A percentile compares a stretch with the other conserved stretches of the same genome.
Conservation (phyloP, 345 rosid genomes). For the Brassica incana region DNA sequence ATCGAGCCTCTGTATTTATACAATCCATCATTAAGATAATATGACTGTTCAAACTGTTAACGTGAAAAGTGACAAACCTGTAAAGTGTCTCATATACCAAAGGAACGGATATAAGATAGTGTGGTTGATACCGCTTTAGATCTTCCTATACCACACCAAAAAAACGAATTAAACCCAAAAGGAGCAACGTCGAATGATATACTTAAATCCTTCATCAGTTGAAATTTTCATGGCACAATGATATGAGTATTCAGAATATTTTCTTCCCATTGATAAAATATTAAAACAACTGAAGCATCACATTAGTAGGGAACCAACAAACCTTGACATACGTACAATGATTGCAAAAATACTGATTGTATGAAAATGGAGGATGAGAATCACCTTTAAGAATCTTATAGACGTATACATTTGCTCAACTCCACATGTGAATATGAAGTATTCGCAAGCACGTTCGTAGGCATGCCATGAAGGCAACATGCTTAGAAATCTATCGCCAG, state of each 20-base stretch:
- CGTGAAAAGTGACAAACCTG: slow-evolving; percentile 54
- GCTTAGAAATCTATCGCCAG: slow-evolving; percentile 87
- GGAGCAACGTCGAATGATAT: background rate
- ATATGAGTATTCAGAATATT: background rate
- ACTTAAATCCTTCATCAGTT: background rate
- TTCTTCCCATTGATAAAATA: background rate
- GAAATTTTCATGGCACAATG: slow-evolving; percentile 1
- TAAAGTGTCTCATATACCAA: slow-evolving; percentile 91
- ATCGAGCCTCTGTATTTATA: background rate
- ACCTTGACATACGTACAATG: background rate
- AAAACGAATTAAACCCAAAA: background rate
- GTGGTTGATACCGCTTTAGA: slow-evolving; percentile 77
- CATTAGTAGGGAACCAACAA: background rate
- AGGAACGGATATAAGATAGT: slow-evolving; percentile 84
- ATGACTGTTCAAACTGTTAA: background rate
- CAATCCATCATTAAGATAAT: slow-evolving; percentile 4
- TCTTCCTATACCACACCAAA: slow-evolving; percentile 58
- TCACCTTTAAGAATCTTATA: slow-evolving; percentile 76
- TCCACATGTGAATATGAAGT: slow-evolving; percentile 77
- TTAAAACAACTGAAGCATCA: slow-evolving; percentile 15
- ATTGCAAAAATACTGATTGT: background rate
- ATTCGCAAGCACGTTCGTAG: slow-evolving; percentile 91
- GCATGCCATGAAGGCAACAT: slow-evolving; percentile 97
- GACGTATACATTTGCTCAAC: slow-evolving; percentile 83
- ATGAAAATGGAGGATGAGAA: slow-evolving; percentile 3